Base-by-base conservation (phyloP, 148 eudicot genomes). In the Talinum fruticosum region DNA sequence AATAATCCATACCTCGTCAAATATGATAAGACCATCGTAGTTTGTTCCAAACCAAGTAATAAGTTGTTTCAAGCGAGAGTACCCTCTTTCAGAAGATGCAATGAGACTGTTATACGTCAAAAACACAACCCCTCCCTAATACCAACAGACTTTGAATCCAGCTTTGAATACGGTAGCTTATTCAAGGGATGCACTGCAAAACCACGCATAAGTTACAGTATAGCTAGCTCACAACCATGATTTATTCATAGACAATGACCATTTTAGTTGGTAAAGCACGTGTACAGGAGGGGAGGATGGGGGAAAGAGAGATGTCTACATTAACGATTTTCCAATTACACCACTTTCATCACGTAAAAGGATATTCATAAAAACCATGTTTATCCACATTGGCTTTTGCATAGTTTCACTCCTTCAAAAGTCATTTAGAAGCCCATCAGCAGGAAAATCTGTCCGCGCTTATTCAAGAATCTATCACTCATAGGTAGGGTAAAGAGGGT, bases 51-150 rank as follows among this genome's bases (percentile, higher is more conserved):
- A 90, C 99, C 99, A 96, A 78, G 90, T 95, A 75, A 88, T 97
- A 89, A 96, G 97, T 81, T 96, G 99, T 70, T 89, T 95, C 86
- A 96, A 83, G 36, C 99, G 95, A 80, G 98, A 87, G 74, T 86
- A 90, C 24, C 99, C 99, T 82, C 78, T 96, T 83, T 96, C 99
- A 33, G 99, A 93, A 84, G 99, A 96, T 41, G 99, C 98, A 83
- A 96, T 96, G 57, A 96, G 99, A 83, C 99, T 93, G 86, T 88
- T 96, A 78, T 96, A 96, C 26, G 99, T 96, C 87, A 88, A 81
- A 82, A 96, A 96, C 72, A 96, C 78, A 84, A 96, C 98, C 99
- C 99, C 87, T 96, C 97, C 76, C 44, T 93, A 70, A 93, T 78
- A 80, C 99, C 98, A 82, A 91, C 95, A 75, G 98, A 86, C 84